Evolutionary conservation across 352 stramenopile genomes (phyloP), one percentile per base, ranked within the genome.

Genomic region (Globisporangium emineosum): DNA sequence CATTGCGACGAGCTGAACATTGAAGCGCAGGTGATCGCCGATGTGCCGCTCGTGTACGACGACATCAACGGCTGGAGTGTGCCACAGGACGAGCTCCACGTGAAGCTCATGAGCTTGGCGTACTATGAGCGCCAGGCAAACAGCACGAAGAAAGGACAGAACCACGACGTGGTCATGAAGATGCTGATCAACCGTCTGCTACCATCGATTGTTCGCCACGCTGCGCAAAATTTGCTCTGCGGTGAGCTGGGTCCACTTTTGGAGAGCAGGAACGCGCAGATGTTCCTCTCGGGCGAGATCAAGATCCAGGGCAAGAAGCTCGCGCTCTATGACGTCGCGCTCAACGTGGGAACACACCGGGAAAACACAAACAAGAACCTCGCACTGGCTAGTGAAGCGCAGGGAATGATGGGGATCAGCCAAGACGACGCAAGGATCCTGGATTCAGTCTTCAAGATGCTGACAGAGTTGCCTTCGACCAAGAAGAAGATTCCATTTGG

Each of bases 161-260:
- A 89, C 29, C 79, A 93, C 64, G 83, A 93, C 66, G 90, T 73
- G 12, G 78, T 93, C 19, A 87, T 93, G 70, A 90, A 89, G 68
- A 74, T 89, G 60, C 90, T 93, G 21, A 88, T 93, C 49, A 93
- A 93, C 50, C 74, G 80, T 0, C 67, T 93, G 65, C 55, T 93
- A 17, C 83, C 83, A 13, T 78, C 71, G 2, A 69, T 93, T 10
- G 83, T 93, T 23, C 70, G 77, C 9, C 65, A 85, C 15, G 83
- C 83, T 0, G 79, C 72, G 21, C 78, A 89, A 59, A 76, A 79
- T 32, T 42, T 93, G 30, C 72, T 93, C 27, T 88, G 79, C 47
- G 72, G 79, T 0, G 83, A 93, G 51, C 57, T 93, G 2, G 83
- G 83, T 0, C 79, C 76, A 15, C 67, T 93, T 3, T 59, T 93